These are phyloP conservation scores for Capronia coronata DNA, from an alignment of 2,329 filamentous ascomycete genomes.

Conservation along the genomic window DNA sequence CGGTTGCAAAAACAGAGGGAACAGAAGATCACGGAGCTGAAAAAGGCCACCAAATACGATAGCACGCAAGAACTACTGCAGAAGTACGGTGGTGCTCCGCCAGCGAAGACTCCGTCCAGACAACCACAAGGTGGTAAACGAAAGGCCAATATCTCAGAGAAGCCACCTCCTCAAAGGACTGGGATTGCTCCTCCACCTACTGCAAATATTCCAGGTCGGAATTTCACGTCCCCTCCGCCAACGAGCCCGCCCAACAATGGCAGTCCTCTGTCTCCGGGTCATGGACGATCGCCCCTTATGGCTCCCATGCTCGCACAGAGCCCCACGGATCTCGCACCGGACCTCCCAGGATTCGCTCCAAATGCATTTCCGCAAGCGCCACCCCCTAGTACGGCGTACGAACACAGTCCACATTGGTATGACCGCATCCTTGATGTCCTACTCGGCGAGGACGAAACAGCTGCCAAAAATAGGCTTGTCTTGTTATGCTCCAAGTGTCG, in stretches of 20 bases:
- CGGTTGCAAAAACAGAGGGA: slow-evolving; percentile 71
- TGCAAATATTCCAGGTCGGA: slow-evolving; percentile 53
- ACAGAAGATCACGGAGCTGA: slow-evolving; percentile 86
- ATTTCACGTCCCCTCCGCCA: slow-evolving; percentile 30
- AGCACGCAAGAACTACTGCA: slow-evolving; percentile 87
- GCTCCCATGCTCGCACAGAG: slow-evolving; percentile 7
- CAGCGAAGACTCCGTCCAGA: slow-evolving; percentile 34
- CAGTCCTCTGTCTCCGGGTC: slow-evolving; percentile 18
- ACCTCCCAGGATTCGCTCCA: slow-evolving; percentile 43
- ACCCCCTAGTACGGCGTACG: slow-evolving; percentile 30
- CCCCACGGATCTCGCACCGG: slow-evolving; percentile 28
- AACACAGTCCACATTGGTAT: slow-evolving; percentile 68
- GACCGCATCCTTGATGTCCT: slow-evolving; percentile 87
- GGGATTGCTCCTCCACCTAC: slow-evolving; percentile 56
- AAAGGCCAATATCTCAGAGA: slow-evolving; percentile 30
- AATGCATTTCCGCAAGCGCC: slow-evolving; percentile 38
- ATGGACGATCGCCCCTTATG: slow-evolving; percentile 6
- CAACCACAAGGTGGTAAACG: slow-evolving; percentile 27
- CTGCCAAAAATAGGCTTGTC: slow-evolving; percentile 81
- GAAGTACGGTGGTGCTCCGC: slow-evolving; percentile 73
- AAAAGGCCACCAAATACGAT: slow-evolving; percentile 91
- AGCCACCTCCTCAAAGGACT: slow-evolving; percentile 41
- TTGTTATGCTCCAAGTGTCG: slow-evolving; percentile 77
- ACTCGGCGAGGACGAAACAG: slow-evolving; percentile 89
- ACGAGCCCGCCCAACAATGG: slow-evolving; percentile 19